A percentile compares a stretch with the other conserved stretches of the same genome.
Conservation (phyloP, 352 stramenopile genomes). For the Pythium coloratum region DNA sequence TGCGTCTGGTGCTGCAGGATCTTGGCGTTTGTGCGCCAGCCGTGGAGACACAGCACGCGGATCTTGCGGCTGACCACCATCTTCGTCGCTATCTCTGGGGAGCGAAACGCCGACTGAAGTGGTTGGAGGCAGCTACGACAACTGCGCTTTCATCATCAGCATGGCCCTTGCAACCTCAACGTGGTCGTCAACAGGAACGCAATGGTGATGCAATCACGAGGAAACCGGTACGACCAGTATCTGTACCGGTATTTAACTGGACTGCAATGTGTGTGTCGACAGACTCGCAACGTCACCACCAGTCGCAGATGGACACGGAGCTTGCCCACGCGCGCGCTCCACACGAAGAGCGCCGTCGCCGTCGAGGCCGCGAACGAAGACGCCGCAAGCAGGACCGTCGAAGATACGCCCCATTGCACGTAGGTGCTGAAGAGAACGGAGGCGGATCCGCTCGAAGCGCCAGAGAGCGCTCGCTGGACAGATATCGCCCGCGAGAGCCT, state of each 20-base stretch:
- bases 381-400: constrained; percentile 7
- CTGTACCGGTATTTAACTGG: not conserved
- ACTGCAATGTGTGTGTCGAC: not conserved
- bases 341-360: constrained; percentile 19
- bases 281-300: not conserved
- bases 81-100: not conserved
- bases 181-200: not conserved
- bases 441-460: no score
- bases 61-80: constrained; percentile 34
- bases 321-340: constrained; percentile 1
- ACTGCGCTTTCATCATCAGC: constrained; percentile 1
- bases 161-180: constrained; percentile 1
- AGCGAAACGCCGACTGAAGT: not conserved
- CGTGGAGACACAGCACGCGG: constrained; percentile 77
- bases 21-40: constrained; percentile 71
- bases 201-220: constrained; percentile 1
- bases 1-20: constrained; percentile 63
- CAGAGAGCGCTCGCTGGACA: not conserved
- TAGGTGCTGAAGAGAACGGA: not conserved
- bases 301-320: constrained; percentile 9
- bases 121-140: not conserved
- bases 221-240: not conserved
- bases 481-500: not conserved
- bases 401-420: not conserved
- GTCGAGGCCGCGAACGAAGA: constrained; percentile 12